phyloP scores from a whole-genome alignment of 2,329 filamentous ascomycete species.

The Albophoma yamanashiensis region DNA sequence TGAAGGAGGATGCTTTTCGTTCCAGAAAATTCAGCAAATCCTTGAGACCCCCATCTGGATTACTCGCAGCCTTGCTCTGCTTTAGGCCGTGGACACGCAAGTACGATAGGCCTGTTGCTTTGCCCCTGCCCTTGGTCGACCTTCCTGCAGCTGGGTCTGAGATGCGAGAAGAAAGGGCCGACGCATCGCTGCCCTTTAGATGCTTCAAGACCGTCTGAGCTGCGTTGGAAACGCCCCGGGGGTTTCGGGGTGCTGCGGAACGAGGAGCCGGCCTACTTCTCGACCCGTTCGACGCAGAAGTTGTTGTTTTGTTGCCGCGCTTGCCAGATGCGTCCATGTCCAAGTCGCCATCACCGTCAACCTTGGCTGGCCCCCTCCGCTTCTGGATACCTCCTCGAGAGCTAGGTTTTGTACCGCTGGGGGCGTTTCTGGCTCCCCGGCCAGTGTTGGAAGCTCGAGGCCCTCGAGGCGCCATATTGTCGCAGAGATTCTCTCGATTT shows the following conservation, averaged over 20 bases:
- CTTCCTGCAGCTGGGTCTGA: constrained; percentile 17
- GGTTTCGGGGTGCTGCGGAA: constrained; percentile 5
- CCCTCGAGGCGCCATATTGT: constrained; percentile 23
- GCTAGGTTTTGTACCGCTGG: constrained; percentile 17
- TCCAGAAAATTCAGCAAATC: constrained; percentile 59
- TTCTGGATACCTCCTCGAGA: constrained; percentile 42
- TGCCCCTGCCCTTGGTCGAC: constrained; percentile 11
- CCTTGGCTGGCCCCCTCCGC: constrained; percentile 27
- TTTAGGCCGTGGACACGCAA: constrained; percentile 52
- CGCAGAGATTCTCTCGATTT: neutral
- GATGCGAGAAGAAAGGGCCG: constrained; percentile 21
- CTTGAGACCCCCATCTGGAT: constrained; percentile 55
- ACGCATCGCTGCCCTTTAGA: constrained; percentile 22
- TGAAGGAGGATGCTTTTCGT: constrained; percentile 52
- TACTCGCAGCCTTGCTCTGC: constrained; percentile 56
- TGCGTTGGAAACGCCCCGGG: constrained; percentile 22
- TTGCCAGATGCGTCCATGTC: constrained; percentile 38
- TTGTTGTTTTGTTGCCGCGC: constrained; percentile 20
- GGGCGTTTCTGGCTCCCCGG: constrained; percentile 19
- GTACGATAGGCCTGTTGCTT: constrained; percentile 15
- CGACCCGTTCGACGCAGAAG: constrained; percentile 15
- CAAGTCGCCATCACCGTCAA: constrained; percentile 49
- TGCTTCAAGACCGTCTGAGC: constrained; percentile 34
- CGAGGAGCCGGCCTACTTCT: constrained; percentile 15
- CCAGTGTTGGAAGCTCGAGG: constrained; percentile 13